These are phyloP conservation scores for Colletotrichum melonis DNA, from an alignment of 2,329 filamentous ascomycete species.

Conservation along the genomic window DNA sequence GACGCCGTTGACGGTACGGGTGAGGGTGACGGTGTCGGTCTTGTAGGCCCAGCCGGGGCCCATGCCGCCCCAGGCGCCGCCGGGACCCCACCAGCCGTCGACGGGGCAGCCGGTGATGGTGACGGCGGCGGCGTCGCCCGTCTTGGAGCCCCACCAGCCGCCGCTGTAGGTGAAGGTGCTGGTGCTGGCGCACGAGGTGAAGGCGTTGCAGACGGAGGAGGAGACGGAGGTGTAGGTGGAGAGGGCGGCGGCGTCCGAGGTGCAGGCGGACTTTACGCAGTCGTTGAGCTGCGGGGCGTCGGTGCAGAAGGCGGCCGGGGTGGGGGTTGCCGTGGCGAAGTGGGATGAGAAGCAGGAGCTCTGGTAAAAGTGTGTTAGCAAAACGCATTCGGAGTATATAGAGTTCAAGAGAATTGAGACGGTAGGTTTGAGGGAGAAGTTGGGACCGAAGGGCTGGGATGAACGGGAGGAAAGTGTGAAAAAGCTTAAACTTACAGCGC, in stretches of 20 bases:
- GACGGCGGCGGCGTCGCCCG: constrained; percentile 37
- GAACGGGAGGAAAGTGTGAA: neutral
- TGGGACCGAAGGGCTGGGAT: constrained; percentile 4
- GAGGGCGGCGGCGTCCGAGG: constrained; percentile 34
- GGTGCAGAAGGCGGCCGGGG: constrained; percentile 39
- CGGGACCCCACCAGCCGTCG: constrained; percentile 39
- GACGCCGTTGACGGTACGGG: constrained; percentile 18
- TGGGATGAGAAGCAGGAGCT: constrained; percentile 41
- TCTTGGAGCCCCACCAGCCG: constrained; percentile 33
- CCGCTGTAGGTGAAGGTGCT: constrained; percentile 42
- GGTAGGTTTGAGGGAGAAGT: neutral
- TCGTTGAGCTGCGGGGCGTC: constrained; percentile 30
- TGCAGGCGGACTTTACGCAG: constrained; percentile 40
- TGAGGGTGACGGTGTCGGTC: constrained; percentile 39
- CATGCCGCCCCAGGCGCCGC: constrained; percentile 37
- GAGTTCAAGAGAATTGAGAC: neutral
- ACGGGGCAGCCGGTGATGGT: constrained; percentile 42
- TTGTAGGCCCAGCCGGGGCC: constrained; percentile 39
- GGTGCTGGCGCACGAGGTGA: constrained; percentile 36
- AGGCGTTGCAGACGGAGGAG: constrained; percentile 38
- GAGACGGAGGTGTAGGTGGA: constrained; percentile 38
- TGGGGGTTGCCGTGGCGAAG: constrained; percentile 39
- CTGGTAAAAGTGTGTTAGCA: constrained; percentile 13
- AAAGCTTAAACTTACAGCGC: constrained; percentile 21
- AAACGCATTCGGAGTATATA: neutral